A percentile compares a stretch with the other conserved stretches of the same genome.
phyloP scores from a whole-genome alignment of 352 stramenopile genomes.

The Globisporangium okanoganense region DNA sequence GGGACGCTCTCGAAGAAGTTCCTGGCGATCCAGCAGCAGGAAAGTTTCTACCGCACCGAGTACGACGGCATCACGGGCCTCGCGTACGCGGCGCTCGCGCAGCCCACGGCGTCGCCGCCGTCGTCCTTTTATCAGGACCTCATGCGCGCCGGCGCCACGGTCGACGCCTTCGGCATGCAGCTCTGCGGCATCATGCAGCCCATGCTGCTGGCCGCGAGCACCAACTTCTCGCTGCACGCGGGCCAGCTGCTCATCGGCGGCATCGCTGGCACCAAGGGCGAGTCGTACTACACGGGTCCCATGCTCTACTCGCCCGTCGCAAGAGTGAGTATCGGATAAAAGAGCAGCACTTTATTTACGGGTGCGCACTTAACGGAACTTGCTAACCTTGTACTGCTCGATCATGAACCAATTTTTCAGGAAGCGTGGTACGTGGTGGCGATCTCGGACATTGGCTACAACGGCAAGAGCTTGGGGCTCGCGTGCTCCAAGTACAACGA shows the following conservation, averaged over 20 bases:
- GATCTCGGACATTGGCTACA: constrained; percentile 69
- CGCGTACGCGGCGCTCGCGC: constrained; percentile 52
- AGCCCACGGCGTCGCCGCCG: constrained; percentile 30
- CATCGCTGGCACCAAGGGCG: constrained; percentile 43
- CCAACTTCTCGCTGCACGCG: constrained; percentile 50
- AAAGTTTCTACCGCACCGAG: constrained; percentile 66
- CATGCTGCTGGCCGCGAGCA: constrained; percentile 31
- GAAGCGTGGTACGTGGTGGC: constrained; percentile 82
- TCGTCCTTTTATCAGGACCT: constrained; percentile 60
- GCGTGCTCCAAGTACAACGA: constrained; percentile 70
- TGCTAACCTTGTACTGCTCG: not conserved
- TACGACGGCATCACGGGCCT: constrained; percentile 82
- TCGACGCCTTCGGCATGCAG: constrained; percentile 70
- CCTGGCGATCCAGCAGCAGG: constrained; percentile 66
- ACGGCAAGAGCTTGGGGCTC: constrained; percentile 51
- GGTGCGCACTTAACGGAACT: not conserved
- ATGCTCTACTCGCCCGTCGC: constrained; percentile 82
- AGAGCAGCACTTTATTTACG: not conserved
- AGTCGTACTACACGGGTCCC: constrained; percentile 54
- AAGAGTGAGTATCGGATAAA: constrained; percentile 25
- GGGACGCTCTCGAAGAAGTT: constrained; percentile 60
- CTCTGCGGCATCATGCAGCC: constrained; percentile 80
- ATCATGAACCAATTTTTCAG: constrained; percentile 20
- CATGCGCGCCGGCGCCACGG: constrained; percentile 30
- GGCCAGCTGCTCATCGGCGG: constrained; percentile 67